These are phyloP conservation scores for Lumnitzera racemosa DNA, from an alignment of 345 rosid species.

Conservation along the genomic window DNA sequence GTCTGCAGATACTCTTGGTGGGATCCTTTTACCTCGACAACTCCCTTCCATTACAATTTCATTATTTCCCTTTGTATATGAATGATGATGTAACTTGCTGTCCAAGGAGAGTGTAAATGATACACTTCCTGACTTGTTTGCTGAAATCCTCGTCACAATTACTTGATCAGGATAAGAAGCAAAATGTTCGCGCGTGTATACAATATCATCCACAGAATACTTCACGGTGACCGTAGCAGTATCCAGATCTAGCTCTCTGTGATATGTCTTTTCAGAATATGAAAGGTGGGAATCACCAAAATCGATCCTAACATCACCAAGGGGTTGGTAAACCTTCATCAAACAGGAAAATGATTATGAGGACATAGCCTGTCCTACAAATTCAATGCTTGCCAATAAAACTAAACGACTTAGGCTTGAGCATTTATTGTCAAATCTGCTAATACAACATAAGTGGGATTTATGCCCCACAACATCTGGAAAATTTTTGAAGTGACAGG, in stretches of 20 bases:
- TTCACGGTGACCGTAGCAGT: constrained; percentile 64
- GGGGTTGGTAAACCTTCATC: constrained; percentile 73
- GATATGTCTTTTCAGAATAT: constrained; percentile 55
- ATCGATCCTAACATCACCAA: constrained; percentile 75
- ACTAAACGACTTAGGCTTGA: too few species aligned
- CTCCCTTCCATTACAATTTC: constrained; percentile 62
- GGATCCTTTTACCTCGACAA: constrained; percentile 61
- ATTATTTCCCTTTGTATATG: constrained; percentile 35
- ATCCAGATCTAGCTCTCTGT: constrained; percentile 80
- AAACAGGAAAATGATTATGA: too few species aligned
- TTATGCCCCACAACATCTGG: too few species aligned
- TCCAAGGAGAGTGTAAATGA: constrained; percentile 61
- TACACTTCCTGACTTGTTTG: constrained; percentile 52
- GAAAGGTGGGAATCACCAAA: constrained; percentile 68
- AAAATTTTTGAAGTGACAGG: too few species aligned
- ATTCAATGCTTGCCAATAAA: too few species aligned
- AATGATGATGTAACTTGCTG: constrained; percentile 50
- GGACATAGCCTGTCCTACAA: too few species aligned
- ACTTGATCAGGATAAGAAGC: constrained; percentile 74
- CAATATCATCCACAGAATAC: constrained; percentile 53
- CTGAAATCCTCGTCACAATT: constrained; percentile 58
- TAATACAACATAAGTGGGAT: too few species aligned
- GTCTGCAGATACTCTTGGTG: constrained; percentile 31
- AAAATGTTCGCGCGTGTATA: constrained; percentile 64
- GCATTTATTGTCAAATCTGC: too few species aligned